A percentile compares a stretch with the other conserved stretches of the same genome.
Evolutionary conservation across 805 yeast species (phyloP).

Genomic region (Myxozyma geophila): DNA sequence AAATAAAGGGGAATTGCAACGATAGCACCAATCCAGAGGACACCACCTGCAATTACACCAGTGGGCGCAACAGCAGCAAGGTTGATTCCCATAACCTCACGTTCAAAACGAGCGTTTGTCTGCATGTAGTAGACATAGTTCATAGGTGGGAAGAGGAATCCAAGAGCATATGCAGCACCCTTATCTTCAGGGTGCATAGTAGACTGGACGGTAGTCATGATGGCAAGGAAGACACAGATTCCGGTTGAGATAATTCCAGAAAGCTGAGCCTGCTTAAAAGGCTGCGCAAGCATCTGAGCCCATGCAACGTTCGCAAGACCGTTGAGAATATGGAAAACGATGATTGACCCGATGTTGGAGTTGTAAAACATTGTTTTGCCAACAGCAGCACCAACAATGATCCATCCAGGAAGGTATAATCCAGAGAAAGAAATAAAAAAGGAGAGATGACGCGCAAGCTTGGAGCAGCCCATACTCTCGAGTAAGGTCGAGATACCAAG

Average conservation of each 20-base stretch:
- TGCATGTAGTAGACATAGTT: conserved; percentile 45
- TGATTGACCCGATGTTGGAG: conserved; percentile 39
- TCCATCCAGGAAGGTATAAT: conserved; percentile 46
- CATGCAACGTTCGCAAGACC: conserved; percentile 45
- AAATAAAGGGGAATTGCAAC: conserved; percentile 43
- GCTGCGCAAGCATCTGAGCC: conserved; percentile 42
- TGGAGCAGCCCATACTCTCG: conserved; percentile 44
- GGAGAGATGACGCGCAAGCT: conserved; percentile 40
- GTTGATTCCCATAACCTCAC: conserved; percentile 36
- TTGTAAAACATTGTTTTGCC: conserved; percentile 39
- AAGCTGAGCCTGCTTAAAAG: conserved; percentile 44
- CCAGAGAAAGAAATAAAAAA: conserved; percentile 42
- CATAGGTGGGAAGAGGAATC: conserved; percentile 46
- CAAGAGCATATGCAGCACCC: conserved; percentile 42
- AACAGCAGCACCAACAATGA: conserved; percentile 41
- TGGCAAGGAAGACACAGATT: conserved; percentile 42
- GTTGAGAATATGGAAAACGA: conserved; percentile 43
- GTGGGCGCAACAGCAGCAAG: conserved; percentile 42
- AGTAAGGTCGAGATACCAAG: conserved; percentile 43
- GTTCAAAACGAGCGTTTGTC: conserved; percentile 43
- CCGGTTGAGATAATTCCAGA: conserved; percentile 46
- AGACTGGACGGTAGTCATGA: conserved; percentile 43
- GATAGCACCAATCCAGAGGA: conserved; percentile 44
- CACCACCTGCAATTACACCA: conserved; percentile 34
- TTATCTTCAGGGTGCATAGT: conserved; percentile 37